These are phyloP conservation scores for Agrostemma githago DNA, from an alignment of 148 eudicot species.

Conservation along the genomic window DNA sequence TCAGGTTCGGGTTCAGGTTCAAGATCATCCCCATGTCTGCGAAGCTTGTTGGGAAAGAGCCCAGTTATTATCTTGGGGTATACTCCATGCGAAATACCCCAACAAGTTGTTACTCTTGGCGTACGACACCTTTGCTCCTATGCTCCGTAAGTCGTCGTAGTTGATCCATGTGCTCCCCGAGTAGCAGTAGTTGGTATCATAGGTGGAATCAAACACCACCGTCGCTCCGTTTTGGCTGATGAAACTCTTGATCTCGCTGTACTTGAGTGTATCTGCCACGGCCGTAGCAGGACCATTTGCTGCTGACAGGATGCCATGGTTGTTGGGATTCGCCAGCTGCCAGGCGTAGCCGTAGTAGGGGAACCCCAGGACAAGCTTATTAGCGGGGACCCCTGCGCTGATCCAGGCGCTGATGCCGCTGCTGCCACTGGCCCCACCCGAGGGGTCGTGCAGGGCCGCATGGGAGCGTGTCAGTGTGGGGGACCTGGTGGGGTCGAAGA, in stretches of 20 bases:
- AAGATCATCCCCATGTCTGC: neutral
- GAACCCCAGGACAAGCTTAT: conserved; percentile 36
- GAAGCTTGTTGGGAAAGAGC: conserved; percentile 35
- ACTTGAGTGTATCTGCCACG: conserved; percentile 21
- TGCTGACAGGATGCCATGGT: conserved; percentile 32
- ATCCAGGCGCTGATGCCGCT: conserved; percentile 37
- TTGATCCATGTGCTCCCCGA: conserved; percentile 54
- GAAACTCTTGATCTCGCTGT: conserved; percentile 21
- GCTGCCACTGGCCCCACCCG: conserved; percentile 31
- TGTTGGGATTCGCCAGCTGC: conserved; percentile 25
- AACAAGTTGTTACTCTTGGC: conserved; percentile 36
- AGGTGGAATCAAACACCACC: conserved; percentile 25
- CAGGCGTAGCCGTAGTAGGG: conserved; percentile 52
- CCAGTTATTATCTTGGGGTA: conserved; percentile 41
- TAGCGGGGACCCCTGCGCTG: conserved; percentile 23
- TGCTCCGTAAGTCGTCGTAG: conserved; percentile 39
- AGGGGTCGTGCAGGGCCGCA: conserved; percentile 33
- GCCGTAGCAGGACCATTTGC: conserved; percentile 22
- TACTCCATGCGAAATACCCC: conserved; percentile 60
- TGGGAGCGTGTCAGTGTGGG: conserved; percentile 25
- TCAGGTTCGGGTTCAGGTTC: too few relatives aligned
- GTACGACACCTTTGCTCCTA: conserved; percentile 39
- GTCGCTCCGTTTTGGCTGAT: conserved; percentile 18
- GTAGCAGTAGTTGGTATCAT: conserved; percentile 43
- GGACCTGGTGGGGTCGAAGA: conserved; percentile 22